Evolutionary conservation across 2,329 filamentous ascomycete genomes (phyloP).

Genomic region (Paecilomyces dactylethromorphus): DNA sequence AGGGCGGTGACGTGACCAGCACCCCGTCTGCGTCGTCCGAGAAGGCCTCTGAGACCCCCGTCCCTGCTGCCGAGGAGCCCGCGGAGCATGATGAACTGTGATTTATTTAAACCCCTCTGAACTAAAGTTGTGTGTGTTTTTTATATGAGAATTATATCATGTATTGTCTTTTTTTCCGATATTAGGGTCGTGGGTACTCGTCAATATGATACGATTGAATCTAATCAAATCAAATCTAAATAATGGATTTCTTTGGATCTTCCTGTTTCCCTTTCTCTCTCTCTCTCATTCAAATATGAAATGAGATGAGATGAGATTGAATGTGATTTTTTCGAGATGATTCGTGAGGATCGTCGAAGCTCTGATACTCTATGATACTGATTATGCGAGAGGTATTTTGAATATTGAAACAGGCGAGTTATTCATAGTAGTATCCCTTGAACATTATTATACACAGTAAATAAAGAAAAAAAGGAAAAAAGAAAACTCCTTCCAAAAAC

Average conservation of each 20-base stretch:
- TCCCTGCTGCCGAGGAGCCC: slow-evolving; percentile 7
- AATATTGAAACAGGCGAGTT: neutral
- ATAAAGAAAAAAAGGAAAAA: neutral
- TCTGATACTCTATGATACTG: neutral
- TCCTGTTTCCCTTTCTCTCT: too few relatives aligned
- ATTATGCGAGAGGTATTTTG: neutral
- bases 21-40: slow-evolving; percentile 16
- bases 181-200: neutral
- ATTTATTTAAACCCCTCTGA: slow-evolving; percentile 6
- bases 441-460: neutral
- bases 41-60: slow-evolving; percentile 9
- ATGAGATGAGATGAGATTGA: too few relatives aligned
- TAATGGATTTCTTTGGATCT: too few relatives aligned
- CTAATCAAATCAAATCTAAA: neutral
- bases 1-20: slow-evolving; percentile 24
- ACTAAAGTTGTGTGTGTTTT: slow-evolving; percentile 1
- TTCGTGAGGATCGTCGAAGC: too few relatives aligned
- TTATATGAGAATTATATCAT: neutral
- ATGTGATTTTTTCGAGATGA: too few relatives aligned
- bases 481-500: neutral
- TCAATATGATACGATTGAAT: neutral
- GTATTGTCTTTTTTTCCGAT: neutral
- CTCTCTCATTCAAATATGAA: too few relatives aligned
- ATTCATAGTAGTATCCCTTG: neutral
- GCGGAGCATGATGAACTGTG: slow-evolving; percentile 34